Evolutionary conservation across 2,329 filamentous ascomycete genomes (phyloP).

Genomic region (Cercospora sp.): DNA sequence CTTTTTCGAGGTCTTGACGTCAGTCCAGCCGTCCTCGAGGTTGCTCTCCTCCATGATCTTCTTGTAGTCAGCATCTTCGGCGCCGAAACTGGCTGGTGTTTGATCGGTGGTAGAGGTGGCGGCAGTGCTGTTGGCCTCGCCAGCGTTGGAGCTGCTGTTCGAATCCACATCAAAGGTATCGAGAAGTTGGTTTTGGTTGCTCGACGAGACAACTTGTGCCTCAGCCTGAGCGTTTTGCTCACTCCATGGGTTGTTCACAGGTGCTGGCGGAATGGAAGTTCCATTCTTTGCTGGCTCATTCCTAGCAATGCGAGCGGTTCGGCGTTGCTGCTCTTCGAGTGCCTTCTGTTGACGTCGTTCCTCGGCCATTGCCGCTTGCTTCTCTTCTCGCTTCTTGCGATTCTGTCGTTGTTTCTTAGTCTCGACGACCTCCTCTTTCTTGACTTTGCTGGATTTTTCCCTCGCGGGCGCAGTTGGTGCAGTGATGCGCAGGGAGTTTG

Average conservation of each 20-base stretch:
- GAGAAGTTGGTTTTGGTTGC: conserved; percentile 40
- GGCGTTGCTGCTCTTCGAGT: conserved; percentile 78
- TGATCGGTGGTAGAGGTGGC: conserved; percentile 44
- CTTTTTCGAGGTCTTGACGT: conserved; percentile 58
- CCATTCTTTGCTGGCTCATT: conserved; percentile 83
- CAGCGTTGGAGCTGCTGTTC: conserved; percentile 43
- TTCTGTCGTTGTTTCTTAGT: conserved; percentile 97
- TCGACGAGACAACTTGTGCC: conserved; percentile 10
- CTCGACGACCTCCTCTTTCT: conserved; percentile 63
- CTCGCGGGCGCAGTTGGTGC: conserved; percentile 58
- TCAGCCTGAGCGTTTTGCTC: conserved; percentile 32
- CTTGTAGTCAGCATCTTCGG: conserved; percentile 63
- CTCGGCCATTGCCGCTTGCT: conserved; percentile 72
- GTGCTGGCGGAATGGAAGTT: conserved; percentile 49
- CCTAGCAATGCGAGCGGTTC: conserved; percentile 76
- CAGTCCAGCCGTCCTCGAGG: conserved; percentile 60
- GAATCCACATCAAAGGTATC: conserved; percentile 53
- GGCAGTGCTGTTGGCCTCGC: conserved; percentile 40
- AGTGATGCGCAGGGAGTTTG: conserved; percentile 76
- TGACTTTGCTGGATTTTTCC: conserved; percentile 59
- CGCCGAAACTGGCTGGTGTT: conserved; percentile 44
- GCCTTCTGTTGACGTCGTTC: conserved; percentile 75
- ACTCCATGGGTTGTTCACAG: conserved; percentile 56
- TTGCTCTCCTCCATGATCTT: conserved; percentile 50
- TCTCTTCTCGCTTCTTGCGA: conserved; percentile 79